phyloP scores from a whole-genome alignment of 225 moss, liverwort and hornwort genomes.

The Ulota crispa region DNA sequence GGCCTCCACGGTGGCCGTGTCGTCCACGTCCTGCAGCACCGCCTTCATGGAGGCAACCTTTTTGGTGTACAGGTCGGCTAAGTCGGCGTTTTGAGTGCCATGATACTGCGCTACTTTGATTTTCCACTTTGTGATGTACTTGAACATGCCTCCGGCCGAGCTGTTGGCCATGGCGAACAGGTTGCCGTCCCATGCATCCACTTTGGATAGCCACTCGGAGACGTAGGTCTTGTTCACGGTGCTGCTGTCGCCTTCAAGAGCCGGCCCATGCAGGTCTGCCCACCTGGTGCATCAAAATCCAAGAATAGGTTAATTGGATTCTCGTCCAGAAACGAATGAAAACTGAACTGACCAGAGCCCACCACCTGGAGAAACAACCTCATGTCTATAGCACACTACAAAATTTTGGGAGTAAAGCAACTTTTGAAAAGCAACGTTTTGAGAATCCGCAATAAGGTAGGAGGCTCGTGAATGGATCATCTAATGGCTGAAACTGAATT shows the following conservation, averaged over 20 bases:
- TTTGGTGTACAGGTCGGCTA: constrained; percentile 37
- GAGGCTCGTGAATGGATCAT: no score
- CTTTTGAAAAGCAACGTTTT: no score
- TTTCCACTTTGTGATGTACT: constrained; percentile 48
- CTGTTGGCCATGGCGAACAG: constrained; percentile 47
- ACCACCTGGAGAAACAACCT: no score
- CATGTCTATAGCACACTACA: no score
- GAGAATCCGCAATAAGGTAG: no score
- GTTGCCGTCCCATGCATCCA: constrained; percentile 75
- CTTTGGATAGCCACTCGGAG: constrained; percentile 54
- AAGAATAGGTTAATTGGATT: background rate
- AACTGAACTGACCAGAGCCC: background rate
- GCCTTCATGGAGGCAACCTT: constrained; percentile 45
- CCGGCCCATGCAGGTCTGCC: constrained; percentile 46
- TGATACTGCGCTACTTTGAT: constrained; percentile 56
- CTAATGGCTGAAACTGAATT: no score
- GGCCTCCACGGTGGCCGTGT: constrained; percentile 36
- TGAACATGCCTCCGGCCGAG: constrained; percentile 28
- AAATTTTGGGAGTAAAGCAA: no score
- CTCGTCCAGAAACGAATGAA: background rate
- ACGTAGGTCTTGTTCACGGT: constrained; percentile 49
- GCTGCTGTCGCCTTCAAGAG: constrained; percentile 45
- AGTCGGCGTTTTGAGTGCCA: constrained; percentile 41
- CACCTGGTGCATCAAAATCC: constrained; percentile 36
- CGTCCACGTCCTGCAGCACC: background rate